Evolutionary conservation across 2,329 filamentous ascomycete species (phyloP), one percentile per base, ranked within the genome.

Genomic region (Colletotrichum sp.): DNA sequence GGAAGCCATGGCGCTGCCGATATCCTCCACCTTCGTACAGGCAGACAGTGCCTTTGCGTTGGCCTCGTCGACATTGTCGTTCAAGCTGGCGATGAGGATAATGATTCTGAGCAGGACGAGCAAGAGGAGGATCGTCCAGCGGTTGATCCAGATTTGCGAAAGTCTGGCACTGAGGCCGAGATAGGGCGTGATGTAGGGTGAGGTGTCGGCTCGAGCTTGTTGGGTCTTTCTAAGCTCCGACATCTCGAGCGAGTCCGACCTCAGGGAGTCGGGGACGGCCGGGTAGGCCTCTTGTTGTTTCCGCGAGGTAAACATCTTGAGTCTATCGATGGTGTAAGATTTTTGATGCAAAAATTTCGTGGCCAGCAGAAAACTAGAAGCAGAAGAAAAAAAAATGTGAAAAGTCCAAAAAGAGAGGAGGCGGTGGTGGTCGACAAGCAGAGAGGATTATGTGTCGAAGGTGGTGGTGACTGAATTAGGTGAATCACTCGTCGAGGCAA

Each of bases 101-200:
- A 99, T 87, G 76, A 96, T 91, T 73, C 96, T 92, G 78, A 94
- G 91, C 69, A 99, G 92, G 72, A 99, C 93, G 70, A 99, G 92
- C 75, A 98, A 85, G 64, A 99, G 89, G 64, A 99, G 90, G 76
- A 99, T 89, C 52, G 97, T 99, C 97, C 97, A 99, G 85, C 95
- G 92, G 88, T 99, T 99, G 87, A 99, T 93, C 96, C 96, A 98
- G 85, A 98, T 91, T 88, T 99, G 97, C 69, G 97, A 99, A 81
- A 99, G 90, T 81, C 96, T 93, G 81, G 96, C 93, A 82, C 93
- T 92, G 82, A 98, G 92, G 81, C 96, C 96, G 78, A 99, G 94
- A 85, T 99, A 99, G 77, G 97, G 96, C 78, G 96, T 98, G 82
- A 94, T 90, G 82, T 92, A 92, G 83, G 91, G 91, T 84, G 92